A percentile compares a stretch with the other conserved stretches of the same genome.
Evolutionary conservation across 2,329 filamentous ascomycete genomes (phyloP).

Genomic region (Colletotrichum siamense): DNA sequence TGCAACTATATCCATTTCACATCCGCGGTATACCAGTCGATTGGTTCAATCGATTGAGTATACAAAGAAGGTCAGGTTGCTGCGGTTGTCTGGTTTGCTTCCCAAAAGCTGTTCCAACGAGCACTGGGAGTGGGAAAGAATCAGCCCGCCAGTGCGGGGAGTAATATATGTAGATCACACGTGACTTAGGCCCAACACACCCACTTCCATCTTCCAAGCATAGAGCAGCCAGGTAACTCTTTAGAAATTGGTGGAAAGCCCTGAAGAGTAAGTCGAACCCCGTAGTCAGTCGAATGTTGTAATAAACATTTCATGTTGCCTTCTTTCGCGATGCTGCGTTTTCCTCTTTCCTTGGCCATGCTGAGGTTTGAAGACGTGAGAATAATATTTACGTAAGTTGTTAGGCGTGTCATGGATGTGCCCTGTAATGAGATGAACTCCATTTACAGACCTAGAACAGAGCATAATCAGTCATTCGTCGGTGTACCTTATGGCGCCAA

Average conservation of each 20-base stretch:
- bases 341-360: background rate
- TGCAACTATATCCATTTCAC: background rate
- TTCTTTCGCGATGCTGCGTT: background rate
- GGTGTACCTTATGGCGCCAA: background rate
- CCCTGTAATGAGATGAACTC: background rate
- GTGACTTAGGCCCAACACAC: background rate
- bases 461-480: background rate
- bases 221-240: background rate
- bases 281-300: background rate
- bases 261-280: background rate
- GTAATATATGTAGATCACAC: background rate
- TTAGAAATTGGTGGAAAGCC: background rate
- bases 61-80: rapidly evolving
- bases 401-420: background rate
- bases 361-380: background rate
- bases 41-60: background rate
- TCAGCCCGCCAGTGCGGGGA: background rate
- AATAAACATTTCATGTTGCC: background rate
- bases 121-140: background rate
- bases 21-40: background rate
- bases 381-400: background rate
- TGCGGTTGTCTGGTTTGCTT: background rate
- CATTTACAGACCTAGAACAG: background rate
- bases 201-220: background rate
- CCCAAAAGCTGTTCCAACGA: background rate